Conservation (phyloP, 106 monocot genomes). For the Amphibolis antarctica region DNA sequence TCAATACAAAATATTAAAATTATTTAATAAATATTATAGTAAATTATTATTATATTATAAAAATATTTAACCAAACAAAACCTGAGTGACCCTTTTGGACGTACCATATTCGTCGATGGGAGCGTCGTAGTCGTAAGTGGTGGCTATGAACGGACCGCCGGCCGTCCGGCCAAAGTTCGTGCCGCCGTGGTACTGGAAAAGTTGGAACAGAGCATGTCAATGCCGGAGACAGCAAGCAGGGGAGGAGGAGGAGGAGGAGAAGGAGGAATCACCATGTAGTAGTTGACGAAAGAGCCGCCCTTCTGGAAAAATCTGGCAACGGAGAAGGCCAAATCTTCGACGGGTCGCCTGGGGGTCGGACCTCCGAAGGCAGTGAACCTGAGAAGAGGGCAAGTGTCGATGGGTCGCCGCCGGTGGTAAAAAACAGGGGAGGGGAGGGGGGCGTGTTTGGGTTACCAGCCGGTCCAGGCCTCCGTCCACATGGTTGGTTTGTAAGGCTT, state of each 20-base stretch:
- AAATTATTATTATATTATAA: too few species aligned
- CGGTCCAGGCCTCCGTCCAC: constrained; percentile 44
- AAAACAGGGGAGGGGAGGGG: too few species aligned
- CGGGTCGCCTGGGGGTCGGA: constrained; percentile 27
- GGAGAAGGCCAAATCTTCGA: constrained; percentile 34
- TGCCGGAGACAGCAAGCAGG: neutral
- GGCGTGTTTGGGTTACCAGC: constrained; percentile 29
- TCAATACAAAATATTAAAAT: too few species aligned
- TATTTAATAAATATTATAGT: too few species aligned
- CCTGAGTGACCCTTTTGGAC: neutral
- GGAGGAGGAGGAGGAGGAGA: neutral
- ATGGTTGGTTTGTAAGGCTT: constrained; percentile 31
- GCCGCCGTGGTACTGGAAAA: constrained; percentile 35
- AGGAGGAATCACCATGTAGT: constrained; percentile 29
- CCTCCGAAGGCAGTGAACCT: constrained; percentile 36
- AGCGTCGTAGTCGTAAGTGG: constrained; percentile 40
- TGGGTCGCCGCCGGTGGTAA: too few species aligned
- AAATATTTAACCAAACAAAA: too few species aligned
- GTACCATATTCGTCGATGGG: constrained; percentile 43
- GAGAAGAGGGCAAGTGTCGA: too few species aligned
- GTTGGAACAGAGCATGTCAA: neutral
- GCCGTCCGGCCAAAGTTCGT: constrained; percentile 40
- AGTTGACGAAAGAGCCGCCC: constrained; percentile 36
- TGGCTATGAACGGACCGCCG: constrained; percentile 38
- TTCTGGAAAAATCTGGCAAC: constrained; percentile 40